Conservation (phyloP, 768 basidiomycete species). For the Amanita rubescens region DNA sequence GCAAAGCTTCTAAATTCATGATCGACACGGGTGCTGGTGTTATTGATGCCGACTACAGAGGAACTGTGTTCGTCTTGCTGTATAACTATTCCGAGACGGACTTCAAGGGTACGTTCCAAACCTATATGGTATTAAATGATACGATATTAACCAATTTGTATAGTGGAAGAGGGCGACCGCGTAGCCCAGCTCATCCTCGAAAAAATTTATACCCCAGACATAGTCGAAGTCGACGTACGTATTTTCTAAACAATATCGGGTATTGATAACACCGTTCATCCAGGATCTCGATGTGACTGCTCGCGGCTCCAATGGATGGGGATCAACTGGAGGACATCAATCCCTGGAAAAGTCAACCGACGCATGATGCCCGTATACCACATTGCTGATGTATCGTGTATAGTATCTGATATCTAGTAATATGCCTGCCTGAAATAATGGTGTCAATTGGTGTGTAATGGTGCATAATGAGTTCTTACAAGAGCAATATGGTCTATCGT, state of each 20-base stretch:
- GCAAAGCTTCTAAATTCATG: slow-evolving; percentile 88
- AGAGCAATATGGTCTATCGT: slow-evolving; percentile 7
- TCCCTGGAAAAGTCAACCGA: slow-evolving; percentile 27
- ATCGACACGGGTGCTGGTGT: slow-evolving; percentile 98
- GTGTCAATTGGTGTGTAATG: neutral
- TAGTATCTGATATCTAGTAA: slow-evolving; percentile 5
- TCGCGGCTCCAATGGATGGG: slow-evolving; percentile 84
- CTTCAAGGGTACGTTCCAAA: slow-evolving; percentile 56
- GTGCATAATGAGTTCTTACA: neutral
- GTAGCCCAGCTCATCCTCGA: slow-evolving; percentile 94
- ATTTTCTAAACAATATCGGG: slow-evolving; percentile 4
- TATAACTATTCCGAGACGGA: slow-evolving; percentile 91
- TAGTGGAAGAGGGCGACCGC: slow-evolving; percentile 92
- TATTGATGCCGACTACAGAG: slow-evolving; percentile 94
- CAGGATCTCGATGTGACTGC: slow-evolving; percentile 82
- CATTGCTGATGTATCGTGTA: slow-evolving; percentile 3
- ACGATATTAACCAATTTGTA: neutral
- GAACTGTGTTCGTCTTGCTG: slow-evolving; percentile 81
- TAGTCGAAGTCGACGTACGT: slow-evolving; percentile 79
- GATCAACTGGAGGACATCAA: slow-evolving; percentile 86
- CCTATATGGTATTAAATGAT: neutral
- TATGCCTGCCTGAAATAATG: neutral
- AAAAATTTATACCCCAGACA: slow-evolving; percentile 77
- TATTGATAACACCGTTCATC: neutral
- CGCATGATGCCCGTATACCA: slow-evolving; percentile 7